Base-by-base conservation (phyloP, 2,329 filamentous ascomycete genomes). In the Cadophora malorum region DNA sequence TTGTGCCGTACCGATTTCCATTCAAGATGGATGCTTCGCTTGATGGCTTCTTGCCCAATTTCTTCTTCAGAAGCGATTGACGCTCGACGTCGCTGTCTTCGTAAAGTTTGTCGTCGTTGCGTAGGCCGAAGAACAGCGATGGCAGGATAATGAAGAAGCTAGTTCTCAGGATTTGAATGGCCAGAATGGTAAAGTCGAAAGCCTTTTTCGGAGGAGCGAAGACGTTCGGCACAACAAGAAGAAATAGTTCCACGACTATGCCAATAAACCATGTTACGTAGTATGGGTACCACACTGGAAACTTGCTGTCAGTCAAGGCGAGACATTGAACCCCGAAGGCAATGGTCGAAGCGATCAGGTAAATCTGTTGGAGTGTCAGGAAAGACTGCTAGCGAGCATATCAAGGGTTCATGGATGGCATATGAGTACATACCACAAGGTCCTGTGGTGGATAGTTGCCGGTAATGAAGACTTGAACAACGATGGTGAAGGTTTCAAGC, bases 241-340 rank as follows among this genome's bases (percentile, higher is more conserved):
- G 79, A 60, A 76, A 73, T 0, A 83, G 75, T 74, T 93, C 90
- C 45, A 86, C 84, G 16, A 82, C 72, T 8, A 90, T 78, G 16
- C 85, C 86, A 19, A 91, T 77, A 35, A 85, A 71, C 83, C 89
- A 91, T 14, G 86, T 86, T 21, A 88, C 89, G 70, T 86, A 85
- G 70, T 88, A 88, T 0, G 89, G 88, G 72, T 89, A 88, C 83
- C 88, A 90, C 10, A 87, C 82, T 2, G 83, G 81, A 63, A 82
- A 80, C 35, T 81, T 76, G 21, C 81, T 80, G 63, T 87, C 84
- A 2, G 82, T 79, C 16, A 91, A 81, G 23, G 82, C 83, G 50
- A 85, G 81, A 67, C 88, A 80, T 72, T 90, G 82, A 16, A 89
- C 83, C 3, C 86, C 84, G 77, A 90, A 92, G n/a, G 88, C 81